Evolutionary conservation across 805 yeast genomes (phyloP), one percentile per base, ranked within the genome.

Genomic region (Starmerella floris): DNA sequence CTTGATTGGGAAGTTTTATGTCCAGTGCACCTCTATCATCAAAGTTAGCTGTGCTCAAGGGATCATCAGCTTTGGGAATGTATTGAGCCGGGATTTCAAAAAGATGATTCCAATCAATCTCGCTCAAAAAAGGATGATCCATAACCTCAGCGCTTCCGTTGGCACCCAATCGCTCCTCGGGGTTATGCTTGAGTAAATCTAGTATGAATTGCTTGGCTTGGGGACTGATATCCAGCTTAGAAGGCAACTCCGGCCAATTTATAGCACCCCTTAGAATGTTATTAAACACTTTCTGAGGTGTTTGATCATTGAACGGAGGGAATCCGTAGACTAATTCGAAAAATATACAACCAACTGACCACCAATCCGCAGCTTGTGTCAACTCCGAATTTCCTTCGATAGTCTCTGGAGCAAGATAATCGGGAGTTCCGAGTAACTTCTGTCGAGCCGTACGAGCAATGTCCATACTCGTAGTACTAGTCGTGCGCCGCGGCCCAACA

Each of bases 331-430:
- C 57, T 56, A 91, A 79, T 62, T 91, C 99, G 65, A 88, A 91
- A 43, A 88, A 62, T 11, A 91, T 84, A 60, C 97, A 88, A 0
- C 99, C 99, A 27, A 88, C 73, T 2, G 97, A 83, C 99, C 99
- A 91, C 98, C 98, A 87, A 63, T 87, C 96, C n/a, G 88, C 77
- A 49, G 77, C 73, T 49, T 76, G 85, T 47, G 77, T 82, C 13
- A 49, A 44, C 58, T 88, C 95, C 0, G 82, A 79, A 1, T 70
- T 67, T 31, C 96, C 97, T 33, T 72, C 67, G 48, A 91, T 84
- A 0, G 95, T 87, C 58, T 91, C 99, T 0, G 99, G 99, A 0
- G 99, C 94, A 31, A 93, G 70, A 60, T 91, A 91, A 59, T 91
- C 98, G 0, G 99, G 99, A 0, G 99, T 91, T 0, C 99, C 99